Evolutionary conservation across 1,139 yeast species (phyloP).

Genomic region (Yamadazyma triangularis): DNA sequence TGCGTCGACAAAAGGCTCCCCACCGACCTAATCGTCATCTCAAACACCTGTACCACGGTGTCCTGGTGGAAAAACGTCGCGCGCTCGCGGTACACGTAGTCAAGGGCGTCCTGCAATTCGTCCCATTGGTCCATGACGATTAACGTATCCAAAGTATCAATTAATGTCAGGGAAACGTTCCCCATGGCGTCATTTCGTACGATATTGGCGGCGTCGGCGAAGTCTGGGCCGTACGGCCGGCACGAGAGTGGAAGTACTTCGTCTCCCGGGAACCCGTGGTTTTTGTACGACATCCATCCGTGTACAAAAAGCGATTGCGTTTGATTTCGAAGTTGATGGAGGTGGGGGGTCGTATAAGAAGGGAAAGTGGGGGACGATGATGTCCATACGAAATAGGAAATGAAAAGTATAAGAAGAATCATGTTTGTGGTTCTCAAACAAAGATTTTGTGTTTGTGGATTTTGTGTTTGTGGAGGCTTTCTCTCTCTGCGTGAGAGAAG

Average conservation of each 20-base stretch:
- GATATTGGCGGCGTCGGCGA: slow-evolving; percentile 45
- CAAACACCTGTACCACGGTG: slow-evolving; percentile 81
- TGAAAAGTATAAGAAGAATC: too few species aligned
- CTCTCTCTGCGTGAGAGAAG: too few species aligned
- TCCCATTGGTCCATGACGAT: slow-evolving; percentile 65
- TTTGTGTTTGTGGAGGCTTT: too few species aligned
- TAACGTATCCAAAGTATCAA: slow-evolving; percentile 77
- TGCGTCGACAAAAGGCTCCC: slow-evolving; percentile 82
- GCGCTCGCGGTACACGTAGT: slow-evolving; percentile 33
- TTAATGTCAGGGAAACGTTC: slow-evolving; percentile 69
- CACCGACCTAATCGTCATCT: slow-evolving; percentile 70
- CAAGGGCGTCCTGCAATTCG: slow-evolving; percentile 49
- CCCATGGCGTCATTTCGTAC: slow-evolving; percentile 83
- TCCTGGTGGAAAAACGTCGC: slow-evolving; percentile 53
- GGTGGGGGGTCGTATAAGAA: too few species aligned
- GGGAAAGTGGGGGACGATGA: too few species aligned
- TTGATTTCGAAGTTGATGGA: slow-evolving; percentile 48
- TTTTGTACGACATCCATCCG: slow-evolving; percentile 73
- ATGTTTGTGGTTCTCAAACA: too few species aligned
- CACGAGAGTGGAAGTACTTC: slow-evolving; percentile 78
- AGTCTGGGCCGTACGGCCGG: slow-evolving; percentile 62
- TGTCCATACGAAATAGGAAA: too few species aligned
- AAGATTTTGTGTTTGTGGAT: too few species aligned
- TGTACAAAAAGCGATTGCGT: slow-evolving; percentile 61
- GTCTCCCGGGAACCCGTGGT: slow-evolving; percentile 74